These are phyloP conservation scores for Novakomyces olei DNA, from an alignment of 805 yeast genomes.

Conservation along the genomic window DNA sequence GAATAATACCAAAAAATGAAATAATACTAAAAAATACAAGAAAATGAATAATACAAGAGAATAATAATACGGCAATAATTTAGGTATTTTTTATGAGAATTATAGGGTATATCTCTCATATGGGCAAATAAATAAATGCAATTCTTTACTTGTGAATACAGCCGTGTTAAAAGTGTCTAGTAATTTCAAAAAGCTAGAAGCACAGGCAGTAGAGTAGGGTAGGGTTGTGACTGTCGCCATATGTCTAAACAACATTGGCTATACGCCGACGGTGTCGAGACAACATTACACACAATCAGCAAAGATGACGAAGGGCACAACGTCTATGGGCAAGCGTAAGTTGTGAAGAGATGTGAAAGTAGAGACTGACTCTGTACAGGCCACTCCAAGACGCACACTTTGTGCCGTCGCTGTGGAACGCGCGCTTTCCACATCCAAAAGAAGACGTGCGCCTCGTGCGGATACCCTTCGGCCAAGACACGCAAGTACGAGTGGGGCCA, in stretches of 20 bases:
- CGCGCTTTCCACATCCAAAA: slow-evolving; percentile 98
- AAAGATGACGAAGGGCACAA: slow-evolving; percentile 4
- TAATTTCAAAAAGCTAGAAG: too few species aligned
- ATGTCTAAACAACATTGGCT: too few species aligned
- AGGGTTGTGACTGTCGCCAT: too few species aligned
- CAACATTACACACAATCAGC: too few species aligned
- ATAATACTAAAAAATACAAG: not conserved
- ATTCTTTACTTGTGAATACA: too few species aligned
- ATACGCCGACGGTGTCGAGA: too few species aligned
- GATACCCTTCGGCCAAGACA: slow-evolving; percentile 98
- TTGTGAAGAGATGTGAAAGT: not conserved
- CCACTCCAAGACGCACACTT: slow-evolving; percentile 98
- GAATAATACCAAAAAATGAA: not conserved
- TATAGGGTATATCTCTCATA: too few species aligned
- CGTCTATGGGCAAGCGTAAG: not conserved
- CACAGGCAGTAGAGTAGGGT: too few species aligned
- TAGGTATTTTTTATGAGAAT: not conserved
- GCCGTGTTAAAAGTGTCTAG: too few species aligned
- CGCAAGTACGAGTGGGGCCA: slow-evolving; percentile 92
- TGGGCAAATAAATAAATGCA: too few species aligned
- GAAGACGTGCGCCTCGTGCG: slow-evolving; percentile 97
- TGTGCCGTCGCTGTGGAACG: slow-evolving; percentile 87
- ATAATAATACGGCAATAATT: not conserved
- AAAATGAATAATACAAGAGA: not conserved
- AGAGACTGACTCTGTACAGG: slow-evolving; percentile 13